Percentiles rank a stretch among this genome's conserved stretches.
Evolutionary conservation across 345 rosid genomes (phyloP).

Genomic region (Euphorbia peplus): DNA sequence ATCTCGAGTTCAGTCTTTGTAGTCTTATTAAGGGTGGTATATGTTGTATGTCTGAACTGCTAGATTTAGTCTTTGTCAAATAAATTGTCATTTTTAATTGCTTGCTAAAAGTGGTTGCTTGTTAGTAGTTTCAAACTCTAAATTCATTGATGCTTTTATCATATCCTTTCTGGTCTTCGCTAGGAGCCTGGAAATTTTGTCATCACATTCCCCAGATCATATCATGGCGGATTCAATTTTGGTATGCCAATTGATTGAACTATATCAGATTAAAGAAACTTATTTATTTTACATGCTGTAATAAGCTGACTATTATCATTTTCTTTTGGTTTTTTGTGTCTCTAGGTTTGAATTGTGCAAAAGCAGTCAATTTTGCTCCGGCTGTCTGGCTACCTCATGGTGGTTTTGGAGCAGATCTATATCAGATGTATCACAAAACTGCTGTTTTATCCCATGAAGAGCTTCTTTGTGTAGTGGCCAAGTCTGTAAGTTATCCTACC

Average conservation of each 20-base stretch:
- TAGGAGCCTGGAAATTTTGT: slow-evolving; percentile 98
- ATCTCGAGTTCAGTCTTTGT: slow-evolving; percentile 9
- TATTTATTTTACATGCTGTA: background rate
- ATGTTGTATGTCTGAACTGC: slow-evolving; percentile 7
- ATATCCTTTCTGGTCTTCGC: slow-evolving; percentile 24
- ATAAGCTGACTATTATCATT: background rate
- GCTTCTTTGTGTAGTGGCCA: slow-evolving; percentile 92
- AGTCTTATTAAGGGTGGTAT: background rate
- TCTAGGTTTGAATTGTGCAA: slow-evolving; percentile 94
- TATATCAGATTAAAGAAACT: slow-evolving; percentile 1
- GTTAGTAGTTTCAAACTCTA: slow-evolving; percentile 2
- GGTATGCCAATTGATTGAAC: slow-evolving; percentile 46
- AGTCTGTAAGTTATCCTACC: slow-evolving; percentile 39
- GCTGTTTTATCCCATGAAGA: slow-evolving; percentile 94
- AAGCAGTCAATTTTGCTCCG: slow-evolving; percentile 98
- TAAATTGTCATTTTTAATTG: background rate
- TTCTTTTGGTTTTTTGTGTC: slow-evolving; percentile 14
- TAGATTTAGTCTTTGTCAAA: background rate
- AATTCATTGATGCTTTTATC: slow-evolving; percentile 14
- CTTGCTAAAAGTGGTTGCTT: background rate
- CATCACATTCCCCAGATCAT: slow-evolving; percentile 93
- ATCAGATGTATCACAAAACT: slow-evolving; percentile 74
- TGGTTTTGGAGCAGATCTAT: slow-evolving; percentile 72
- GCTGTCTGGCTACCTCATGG: slow-evolving; percentile 99
- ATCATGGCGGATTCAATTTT: slow-evolving; percentile 92